Conservation (phyloP, 164 flowering plant genomes). For the Annona cherimola region DNA sequence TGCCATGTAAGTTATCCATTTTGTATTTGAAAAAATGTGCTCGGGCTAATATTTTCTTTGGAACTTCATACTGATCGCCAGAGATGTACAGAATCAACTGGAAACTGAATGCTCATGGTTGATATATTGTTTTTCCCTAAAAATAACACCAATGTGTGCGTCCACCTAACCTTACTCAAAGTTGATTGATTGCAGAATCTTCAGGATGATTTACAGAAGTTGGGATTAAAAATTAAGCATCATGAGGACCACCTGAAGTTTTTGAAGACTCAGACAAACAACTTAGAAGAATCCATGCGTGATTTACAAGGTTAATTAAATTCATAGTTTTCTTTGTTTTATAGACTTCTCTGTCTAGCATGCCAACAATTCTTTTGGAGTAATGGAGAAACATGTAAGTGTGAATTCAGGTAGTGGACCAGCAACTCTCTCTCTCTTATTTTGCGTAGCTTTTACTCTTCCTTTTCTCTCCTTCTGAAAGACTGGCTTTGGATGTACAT, state of each 20-base stretch:
- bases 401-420: no score
- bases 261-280: constrained; percentile 38
- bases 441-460: no score
- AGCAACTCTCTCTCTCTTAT: no score
- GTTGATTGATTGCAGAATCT: constrained; percentile 42
- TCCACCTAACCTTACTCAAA: background rate
- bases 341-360: background rate
- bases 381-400: no score
- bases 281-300: constrained; percentile 56
- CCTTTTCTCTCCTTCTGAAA: background rate
- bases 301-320: constrained; percentile 64
- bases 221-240: constrained; percentile 58
- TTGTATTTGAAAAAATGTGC: background rate
- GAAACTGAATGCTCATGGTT: background rate
- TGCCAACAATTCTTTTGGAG: background rate
- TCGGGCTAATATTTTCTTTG: background rate
- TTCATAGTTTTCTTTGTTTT: background rate
- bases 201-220: constrained; percentile 50
- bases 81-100: background rate
- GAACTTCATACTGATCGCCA: background rate
- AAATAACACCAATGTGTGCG: background rate
- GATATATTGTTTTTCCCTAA: background rate
- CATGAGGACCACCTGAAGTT: constrained; percentile 63
- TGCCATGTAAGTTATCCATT: background rate
- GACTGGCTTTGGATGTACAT: background rate